Base-by-base conservation (phyloP, 345 rosid species). In the Populus ilicifolia region DNA sequence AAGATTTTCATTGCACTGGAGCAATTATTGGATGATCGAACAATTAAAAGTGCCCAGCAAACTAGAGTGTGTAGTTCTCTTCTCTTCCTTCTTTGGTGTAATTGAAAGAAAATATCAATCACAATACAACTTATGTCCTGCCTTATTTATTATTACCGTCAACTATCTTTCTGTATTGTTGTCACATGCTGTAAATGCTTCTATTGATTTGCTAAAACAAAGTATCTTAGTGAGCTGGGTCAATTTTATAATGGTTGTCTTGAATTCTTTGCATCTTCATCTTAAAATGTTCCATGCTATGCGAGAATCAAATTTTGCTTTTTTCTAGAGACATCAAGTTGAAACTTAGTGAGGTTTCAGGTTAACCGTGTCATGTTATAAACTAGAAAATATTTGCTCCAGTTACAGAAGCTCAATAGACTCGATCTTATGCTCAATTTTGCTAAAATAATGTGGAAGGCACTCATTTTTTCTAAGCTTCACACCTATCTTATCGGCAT, bases 1-100 rank as follows among this genome's bases (percentile, higher is more conserved):
- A 79, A 83, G 61, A 86, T 89, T 76, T 90, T 93, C 79, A 83
- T 82, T 71, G 79, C 80, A 29, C 84, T 95, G 77, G 84, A 84
- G 78, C 75, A 61, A 76, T 81, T 93, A 79, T 71, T 95, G 89
- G 85, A 85, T 83, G 89, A 88, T 73, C 72, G 50, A 76, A 78
- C 87, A 67, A 75, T 64, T 77, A 68, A 68, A 75, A 83, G 80
- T 56, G 86, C 90, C 66, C 87, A 84, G 77, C 70, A 61, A 59
- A 67, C 77, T 38, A 88, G 88, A 70, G 95, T 93, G 75, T 27
- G 90, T 79, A 78, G 35, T 70, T 81, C 72, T 8, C 76, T 76
- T 48, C 64, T 41, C 77, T 43, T 39, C 44, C 59, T 21, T 74
- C 75, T 10, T 36, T 74, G 11, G 27, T 54, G 50, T 80, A 44